These are phyloP conservation scores for Coleophoma eucalyptorum DNA, from an alignment of 2,329 filamentous ascomycete genomes.

Conservation along the genomic window DNA sequence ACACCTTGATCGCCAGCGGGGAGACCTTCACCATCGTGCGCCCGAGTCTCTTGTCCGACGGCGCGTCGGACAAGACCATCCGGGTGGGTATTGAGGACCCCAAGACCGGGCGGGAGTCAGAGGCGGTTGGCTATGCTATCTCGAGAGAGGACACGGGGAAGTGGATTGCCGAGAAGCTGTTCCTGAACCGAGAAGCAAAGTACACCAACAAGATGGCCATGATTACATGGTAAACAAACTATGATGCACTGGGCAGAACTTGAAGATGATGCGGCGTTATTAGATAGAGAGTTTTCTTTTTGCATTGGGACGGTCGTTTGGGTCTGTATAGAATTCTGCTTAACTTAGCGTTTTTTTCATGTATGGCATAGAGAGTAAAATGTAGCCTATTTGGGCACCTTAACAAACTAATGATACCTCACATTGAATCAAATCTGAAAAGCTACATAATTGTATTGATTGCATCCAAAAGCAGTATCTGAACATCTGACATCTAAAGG, in stretches of 20 bases:
- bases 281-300: background rate
- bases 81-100: slow-evolving; percentile 20
- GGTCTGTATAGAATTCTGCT: background rate
- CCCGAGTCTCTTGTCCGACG: slow-evolving; percentile 10
- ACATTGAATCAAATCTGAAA: no score
- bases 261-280: background rate
- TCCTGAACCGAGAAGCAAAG: background rate
- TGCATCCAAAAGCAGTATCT: no score
- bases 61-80: slow-evolving; percentile 11
- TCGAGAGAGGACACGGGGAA: slow-evolving; percentile 25
- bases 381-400: background rate
- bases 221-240: background rate
- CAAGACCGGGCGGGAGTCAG: slow-evolving; percentile 4
- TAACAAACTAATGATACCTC: background rate
- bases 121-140: slow-evolving; percentile 24
- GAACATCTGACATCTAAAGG: no score
- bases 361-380: background rate
- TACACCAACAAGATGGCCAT: background rate
- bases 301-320: background rate
- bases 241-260: background rate
- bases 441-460: no score
- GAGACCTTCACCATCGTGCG: no score
- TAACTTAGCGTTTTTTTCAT: background rate
- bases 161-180: slow-evolving; percentile 20
- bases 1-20: background rate